Percentiles rank a stretch among this genome's conserved stretches.
These are phyloP conservation scores for Ambrosiella cleistominuta DNA, from an alignment of 2,329 filamentous ascomycete genomes.

Conservation along the genomic window DNA sequence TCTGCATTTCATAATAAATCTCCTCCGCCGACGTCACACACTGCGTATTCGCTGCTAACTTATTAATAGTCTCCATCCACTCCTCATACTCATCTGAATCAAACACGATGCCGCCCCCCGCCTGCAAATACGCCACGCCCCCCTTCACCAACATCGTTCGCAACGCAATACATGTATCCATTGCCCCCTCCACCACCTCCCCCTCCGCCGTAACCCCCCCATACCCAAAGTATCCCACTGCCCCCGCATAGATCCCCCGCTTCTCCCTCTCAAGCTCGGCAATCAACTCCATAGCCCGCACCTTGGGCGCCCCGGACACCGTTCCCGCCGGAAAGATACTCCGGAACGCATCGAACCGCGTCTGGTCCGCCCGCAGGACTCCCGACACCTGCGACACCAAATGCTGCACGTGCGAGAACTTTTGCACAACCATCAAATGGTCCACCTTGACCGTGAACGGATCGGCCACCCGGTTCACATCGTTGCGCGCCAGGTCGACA, in stretches of 20 bases:
- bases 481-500: slow-evolving; percentile 88
- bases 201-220: slow-evolving; percentile 49
- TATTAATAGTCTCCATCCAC: slow-evolving; percentile 89
- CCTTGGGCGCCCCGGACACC: slow-evolving; percentile 87
- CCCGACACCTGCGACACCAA: slow-evolving; percentile 91
- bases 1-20: slow-evolving; percentile 27
- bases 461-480: slow-evolving; percentile 90
- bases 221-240: slow-evolving; percentile 93
- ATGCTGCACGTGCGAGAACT: slow-evolving; percentile 95
- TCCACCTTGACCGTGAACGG: slow-evolving; percentile 80
- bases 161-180: slow-evolving; percentile 72
- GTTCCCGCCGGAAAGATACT: slow-evolving; percentile 96
- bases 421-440: slow-evolving; percentile 81
- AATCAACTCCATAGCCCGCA: slow-evolving; percentile 92
- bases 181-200: slow-evolving; percentile 54
- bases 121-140: slow-evolving; percentile 77
- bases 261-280: slow-evolving; percentile 88
- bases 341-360: slow-evolving; percentile 85
- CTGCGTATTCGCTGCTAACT: slow-evolving; percentile 74
- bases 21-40: slow-evolving; percentile 75
- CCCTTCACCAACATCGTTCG: slow-evolving; percentile 92
- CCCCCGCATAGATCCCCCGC: slow-evolving; percentile 85
- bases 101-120: slow-evolving; percentile 79
- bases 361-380: slow-evolving; percentile 64
- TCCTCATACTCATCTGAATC: slow-evolving; percentile 88